A percentile compares a stretch with the other conserved stretches of the same genome.
Evolutionary conservation across 179 eudicot species (phyloP).

Genomic region (Silene noctiflora): DNA sequence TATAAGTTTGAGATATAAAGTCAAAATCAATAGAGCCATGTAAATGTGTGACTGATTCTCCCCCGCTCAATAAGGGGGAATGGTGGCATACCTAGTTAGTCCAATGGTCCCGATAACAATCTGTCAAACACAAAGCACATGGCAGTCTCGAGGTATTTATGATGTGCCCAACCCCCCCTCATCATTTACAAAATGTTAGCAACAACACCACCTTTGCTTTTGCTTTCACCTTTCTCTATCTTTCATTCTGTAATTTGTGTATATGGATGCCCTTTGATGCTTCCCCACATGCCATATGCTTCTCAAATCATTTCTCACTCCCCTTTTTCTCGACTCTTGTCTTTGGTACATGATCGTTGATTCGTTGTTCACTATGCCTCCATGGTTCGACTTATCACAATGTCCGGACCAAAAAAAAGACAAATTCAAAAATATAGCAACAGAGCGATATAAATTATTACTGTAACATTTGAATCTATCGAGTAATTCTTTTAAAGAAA

Average conservation of each 20-base stretch:
- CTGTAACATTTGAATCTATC: too few relatives aligned
- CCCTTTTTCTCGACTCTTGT: background rate
- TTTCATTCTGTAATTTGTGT: background rate
- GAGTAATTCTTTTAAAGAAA: too few relatives aligned
- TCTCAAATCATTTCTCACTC: background rate
- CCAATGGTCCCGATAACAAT: conserved; percentile 26
- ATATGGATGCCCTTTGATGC: conserved; percentile 12
- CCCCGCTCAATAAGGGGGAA: background rate
- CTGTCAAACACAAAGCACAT: conserved; percentile 32
- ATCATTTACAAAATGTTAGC: background rate
- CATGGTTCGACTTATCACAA: background rate
- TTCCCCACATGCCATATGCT: conserved; percentile 26
- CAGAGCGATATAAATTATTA: too few relatives aligned
- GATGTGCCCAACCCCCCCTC: conserved; percentile 13
- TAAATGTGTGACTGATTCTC: background rate
- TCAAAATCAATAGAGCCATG: too few relatives aligned
- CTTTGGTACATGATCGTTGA: background rate
- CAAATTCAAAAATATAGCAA: too few relatives aligned
- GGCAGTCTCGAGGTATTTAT: conserved; percentile 19
- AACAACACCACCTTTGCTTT: conserved; percentile 18
- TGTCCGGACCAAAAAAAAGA: background rate
- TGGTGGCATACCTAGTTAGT: conserved; percentile 19
- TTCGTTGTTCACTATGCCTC: background rate
- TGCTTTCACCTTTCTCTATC: conserved; percentile 25
- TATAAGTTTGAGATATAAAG: too few relatives aligned